A percentile compares a stretch with the other conserved stretches of the same genome.
Conservation (phyloP, 164 flowering plant species). For the Liriodendron chinense region DNA sequence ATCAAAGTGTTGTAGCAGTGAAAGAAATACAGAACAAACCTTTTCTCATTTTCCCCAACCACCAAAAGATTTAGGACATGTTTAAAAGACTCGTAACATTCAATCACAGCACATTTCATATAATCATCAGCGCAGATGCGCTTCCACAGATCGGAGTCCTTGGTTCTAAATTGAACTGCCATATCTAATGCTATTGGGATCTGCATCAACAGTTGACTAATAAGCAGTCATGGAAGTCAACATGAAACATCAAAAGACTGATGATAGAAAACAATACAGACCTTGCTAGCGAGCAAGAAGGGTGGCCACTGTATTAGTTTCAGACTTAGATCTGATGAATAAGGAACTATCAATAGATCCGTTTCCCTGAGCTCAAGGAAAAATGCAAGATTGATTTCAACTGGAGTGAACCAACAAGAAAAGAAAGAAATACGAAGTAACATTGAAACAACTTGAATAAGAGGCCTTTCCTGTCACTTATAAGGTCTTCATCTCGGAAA, state of each 20-base stretch:
- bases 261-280: constrained; percentile 16
- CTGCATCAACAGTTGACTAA: constrained; percentile 40
- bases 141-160: constrained; percentile 90
- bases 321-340: constrained; percentile 80
- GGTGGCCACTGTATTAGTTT: constrained; percentile 98
- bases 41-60: constrained; percentile 86
- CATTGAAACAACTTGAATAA: neutral
- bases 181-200: constrained; percentile 94
- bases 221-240: constrained; percentile 9
- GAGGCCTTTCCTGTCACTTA: constrained; percentile 83
- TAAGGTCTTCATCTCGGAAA: constrained; percentile 94
- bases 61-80: constrained; percentile 59
- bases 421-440: constrained; percentile 10
- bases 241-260: neutral
- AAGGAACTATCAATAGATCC: constrained; percentile 93
- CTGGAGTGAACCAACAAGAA: neutral
- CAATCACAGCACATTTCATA: constrained; percentile 95
- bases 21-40: constrained; percentile 34
- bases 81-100: constrained; percentile 92
- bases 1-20: neutral
- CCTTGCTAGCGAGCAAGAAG: constrained; percentile 98
- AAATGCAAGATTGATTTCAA: constrained; percentile 19
- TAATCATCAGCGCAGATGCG: constrained; percentile 94
- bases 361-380: constrained; percentile 66
- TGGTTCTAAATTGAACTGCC: constrained; percentile 80